Percentiles rank a stretch among this genome's conserved stretches.
phyloP scores from a whole-genome alignment of 768 basidiomycete species.

The Amanita exitialis region DNA sequence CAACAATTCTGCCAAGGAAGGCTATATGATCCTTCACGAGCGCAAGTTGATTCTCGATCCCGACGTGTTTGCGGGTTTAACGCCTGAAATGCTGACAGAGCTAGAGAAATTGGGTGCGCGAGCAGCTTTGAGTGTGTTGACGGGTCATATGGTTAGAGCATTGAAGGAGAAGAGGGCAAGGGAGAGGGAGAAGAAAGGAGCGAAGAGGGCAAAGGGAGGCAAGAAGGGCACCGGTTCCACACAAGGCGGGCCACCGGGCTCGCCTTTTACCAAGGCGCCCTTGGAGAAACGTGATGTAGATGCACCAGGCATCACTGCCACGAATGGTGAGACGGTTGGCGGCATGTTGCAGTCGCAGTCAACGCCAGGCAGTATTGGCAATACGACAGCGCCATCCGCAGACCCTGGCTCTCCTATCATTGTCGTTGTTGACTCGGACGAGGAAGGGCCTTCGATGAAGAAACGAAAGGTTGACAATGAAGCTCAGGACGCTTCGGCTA shows the following conservation, averaged over 20 bases:
- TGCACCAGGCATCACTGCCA: not conserved
- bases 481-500: not conserved
- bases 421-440: conserved; percentile 51
- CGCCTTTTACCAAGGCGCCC: conserved; percentile 39
- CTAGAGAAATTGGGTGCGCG: conserved; percentile 76
- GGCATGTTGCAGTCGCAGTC: not conserved
- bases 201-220: conserved; percentile 23
- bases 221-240: conserved; percentile 14
- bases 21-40: conserved; percentile 74
- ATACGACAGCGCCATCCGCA: conserved; percentile 12
- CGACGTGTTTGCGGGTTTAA: conserved; percentile 70
- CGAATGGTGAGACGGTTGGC: not conserved
- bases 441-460: conserved; percentile 46
- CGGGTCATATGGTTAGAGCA: conserved; percentile 76
- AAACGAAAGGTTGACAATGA: conserved; percentile 38
- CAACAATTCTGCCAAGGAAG: conserved; percentile 40
- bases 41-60: conserved; percentile 81
- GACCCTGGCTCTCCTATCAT: conserved; percentile 45
- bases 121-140: conserved; percentile 72
- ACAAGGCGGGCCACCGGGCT: conserved; percentile 6
- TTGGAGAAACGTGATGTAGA: conserved; percentile 14
- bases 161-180: conserved; percentile 63
- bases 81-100: conserved; percentile 60
- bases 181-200: conserved; percentile 29
- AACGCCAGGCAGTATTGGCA: not conserved